Evolutionary conservation across 805 yeast genomes (phyloP), one percentile per base, ranked within the genome.

Genomic region (Cyberlindnera euphorbiiphila): DNA sequence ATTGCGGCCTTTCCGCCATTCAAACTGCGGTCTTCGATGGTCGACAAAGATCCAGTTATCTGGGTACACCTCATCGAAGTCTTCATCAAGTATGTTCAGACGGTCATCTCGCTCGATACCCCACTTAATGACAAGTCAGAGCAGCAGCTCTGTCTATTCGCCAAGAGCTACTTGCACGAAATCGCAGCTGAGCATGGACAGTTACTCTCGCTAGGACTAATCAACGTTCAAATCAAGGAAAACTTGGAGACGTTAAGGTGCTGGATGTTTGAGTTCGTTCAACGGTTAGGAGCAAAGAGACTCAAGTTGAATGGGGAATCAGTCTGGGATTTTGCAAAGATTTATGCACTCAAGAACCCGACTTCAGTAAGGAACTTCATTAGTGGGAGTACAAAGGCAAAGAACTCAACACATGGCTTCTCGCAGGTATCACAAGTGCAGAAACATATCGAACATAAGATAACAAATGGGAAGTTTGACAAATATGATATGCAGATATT

Each of bases 41-140:
- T 81, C 6, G 93, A 84, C 53, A 83, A 76, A 43, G 94, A 84
- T 54, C 94, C 94, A 0, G 88, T 84, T 16, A 84, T 84, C 8
- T 84, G 91, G 88, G 81, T 74, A 4, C 87, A 82, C 55, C 60
- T 81, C 15, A 59, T 84, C 13, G 85, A 81, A 47, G 74, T 74
- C 4, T 84, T 81, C 57, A 74, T 82, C 37, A 65, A 71, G 39
- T 72, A 64, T 41, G 56, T 83, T 27, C 57, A 73, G 23, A 47
- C 53, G 3, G 46, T 56, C 11, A 57, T 64, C 6, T 62, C 63
- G 24, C 48, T 68, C 9, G 59, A 62, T 6, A 41, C 51, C 11
- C 64, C 62, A 29, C 57, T 83, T 9, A 63, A 71, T n/a, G 65
- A 69, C 8, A 69, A 72, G 37, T 72, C 83, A 1, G 69, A 70